Evolutionary conservation across 176 grass and related monocot genomes (phyloP).

Genomic region (Elaeis guineensis): DNA sequence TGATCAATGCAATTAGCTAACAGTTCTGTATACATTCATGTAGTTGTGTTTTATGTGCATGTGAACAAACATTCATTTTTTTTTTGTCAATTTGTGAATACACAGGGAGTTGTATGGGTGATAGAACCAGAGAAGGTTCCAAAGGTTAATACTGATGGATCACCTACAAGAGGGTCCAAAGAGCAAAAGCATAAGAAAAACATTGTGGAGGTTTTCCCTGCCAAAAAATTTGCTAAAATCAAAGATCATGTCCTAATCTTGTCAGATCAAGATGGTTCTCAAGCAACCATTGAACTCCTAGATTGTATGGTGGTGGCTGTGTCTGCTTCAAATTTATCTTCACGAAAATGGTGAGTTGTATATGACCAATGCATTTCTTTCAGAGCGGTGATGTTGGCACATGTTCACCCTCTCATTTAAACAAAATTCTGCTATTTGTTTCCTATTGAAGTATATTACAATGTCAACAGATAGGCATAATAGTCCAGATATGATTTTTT

Average conservation of each 20-base stretch:
- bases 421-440: too few species aligned
- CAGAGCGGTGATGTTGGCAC: neutral
- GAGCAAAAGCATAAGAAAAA: slow-evolving; percentile 47
- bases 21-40: too few species aligned
- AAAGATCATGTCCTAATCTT: slow-evolving; percentile 50
- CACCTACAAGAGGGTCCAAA: slow-evolving; percentile 35
- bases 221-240: slow-evolving; percentile 66
- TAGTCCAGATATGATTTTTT: too few species aligned
- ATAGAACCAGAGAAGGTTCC: slow-evolving; percentile 73
- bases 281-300: slow-evolving; percentile 46
- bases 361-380: neutral
- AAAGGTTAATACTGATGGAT: slow-evolving; percentile 43
- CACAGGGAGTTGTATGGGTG: slow-evolving; percentile 77
- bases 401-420: too few species aligned
- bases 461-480: too few species aligned
- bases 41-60: too few species aligned
- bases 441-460: too few species aligned
- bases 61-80: neutral
- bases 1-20: too few species aligned
- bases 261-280: slow-evolving; percentile 47
- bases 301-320: slow-evolving; percentile 59
- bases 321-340: slow-evolving; percentile 65
- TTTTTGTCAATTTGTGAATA: slow-evolving; percentile 1
- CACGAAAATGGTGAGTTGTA: slow-evolving; percentile 74
- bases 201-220: slow-evolving; percentile 66